phyloP scores from a whole-genome alignment of 495 filamentous ascomycete species.

The Talaromyces borbonicus region DNA sequence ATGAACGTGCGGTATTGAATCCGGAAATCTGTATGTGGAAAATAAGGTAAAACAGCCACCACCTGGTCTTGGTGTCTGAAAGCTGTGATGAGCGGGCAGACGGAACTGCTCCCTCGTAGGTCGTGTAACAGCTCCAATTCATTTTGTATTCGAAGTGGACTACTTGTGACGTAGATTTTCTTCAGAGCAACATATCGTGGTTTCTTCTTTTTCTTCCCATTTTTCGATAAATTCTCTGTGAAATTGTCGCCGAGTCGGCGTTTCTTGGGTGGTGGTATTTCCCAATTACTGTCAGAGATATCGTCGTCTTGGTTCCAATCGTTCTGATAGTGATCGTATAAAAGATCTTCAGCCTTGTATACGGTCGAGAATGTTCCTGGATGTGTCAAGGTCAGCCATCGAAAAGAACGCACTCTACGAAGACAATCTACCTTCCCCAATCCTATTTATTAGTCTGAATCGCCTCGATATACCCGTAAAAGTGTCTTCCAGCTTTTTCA shows the following conservation, averaged over 20 bases:
- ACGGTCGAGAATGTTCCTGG: constrained; percentile 94
- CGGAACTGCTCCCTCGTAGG: constrained; percentile 66
- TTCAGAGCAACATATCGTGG: constrained; percentile 90
- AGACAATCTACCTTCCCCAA: constrained; percentile 68
- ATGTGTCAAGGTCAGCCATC: constrained; percentile 9
- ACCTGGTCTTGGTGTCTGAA: constrained; percentile 93
- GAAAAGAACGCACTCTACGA: not conserved
- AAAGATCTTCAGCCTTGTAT: constrained; percentile 95
- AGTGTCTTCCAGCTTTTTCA: constrained; percentile 68
- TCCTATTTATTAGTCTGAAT: constrained; percentile 89
- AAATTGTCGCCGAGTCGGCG: constrained; percentile 26
- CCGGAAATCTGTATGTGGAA: constrained; percentile 90
- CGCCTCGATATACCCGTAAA: constrained; percentile 74
- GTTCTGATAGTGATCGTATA: constrained; percentile 74
- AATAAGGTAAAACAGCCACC: constrained; percentile 88
- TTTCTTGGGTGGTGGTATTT: constrained; percentile 48
- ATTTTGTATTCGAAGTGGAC: constrained; percentile 85
- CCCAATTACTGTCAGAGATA: constrained; percentile 52
- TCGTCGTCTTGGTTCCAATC: constrained; percentile 68
- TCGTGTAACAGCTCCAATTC: constrained; percentile 95
- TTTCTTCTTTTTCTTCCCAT: constrained; percentile 17
- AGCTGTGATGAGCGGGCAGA: constrained; percentile 93
- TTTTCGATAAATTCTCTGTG: constrained; percentile 15
- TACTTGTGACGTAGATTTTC: constrained; percentile 98
- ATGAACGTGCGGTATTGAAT: constrained; percentile 87